phyloP scores from a whole-genome alignment of 306 rosid genomes.

The Carpinus viminea region DNA sequence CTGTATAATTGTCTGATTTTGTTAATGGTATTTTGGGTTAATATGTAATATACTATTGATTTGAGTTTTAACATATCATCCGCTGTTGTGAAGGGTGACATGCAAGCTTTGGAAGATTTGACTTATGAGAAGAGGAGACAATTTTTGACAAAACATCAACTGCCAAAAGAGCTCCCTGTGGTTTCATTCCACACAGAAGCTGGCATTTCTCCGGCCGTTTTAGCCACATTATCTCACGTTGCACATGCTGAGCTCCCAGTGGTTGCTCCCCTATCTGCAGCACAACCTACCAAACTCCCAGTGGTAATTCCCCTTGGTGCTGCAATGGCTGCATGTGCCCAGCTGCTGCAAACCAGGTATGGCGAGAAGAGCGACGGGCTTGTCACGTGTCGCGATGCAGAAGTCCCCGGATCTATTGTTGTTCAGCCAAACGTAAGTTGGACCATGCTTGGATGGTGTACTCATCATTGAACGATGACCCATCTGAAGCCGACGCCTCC shows the following conservation, averaged over 20 bases:
- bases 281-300: slow-evolving; percentile 69
- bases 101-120: slow-evolving; percentile 93
- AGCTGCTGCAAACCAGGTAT: slow-evolving; percentile 80
- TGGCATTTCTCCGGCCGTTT: slow-evolving; percentile 69
- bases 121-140: slow-evolving; percentile 86
- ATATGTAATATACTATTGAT: neutral
- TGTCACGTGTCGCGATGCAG: slow-evolving; percentile 86
- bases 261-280: slow-evolving; percentile 48
- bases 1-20: neutral
- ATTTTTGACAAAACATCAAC: slow-evolving; percentile 65
- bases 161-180: slow-evolving; percentile 76
- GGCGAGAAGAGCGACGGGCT: slow-evolving; percentile 95
- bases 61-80: slow-evolving; percentile 20
- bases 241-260: slow-evolving; percentile 87
- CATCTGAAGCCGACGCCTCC: slow-evolving; percentile 76
- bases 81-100: slow-evolving; percentile 71
- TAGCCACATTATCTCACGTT: slow-evolving; percentile 79
- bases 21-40: neutral
- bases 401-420: slow-evolving; percentile 88
- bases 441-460: slow-evolving; percentile 99
- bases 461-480: slow-evolving; percentile 63
- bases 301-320: slow-evolving; percentile 93
- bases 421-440: slow-evolving; percentile 78
- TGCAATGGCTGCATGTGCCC: slow-evolving; percentile 97
- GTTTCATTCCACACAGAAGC: slow-evolving; percentile 93